Conservation (phyloP, 2,329 filamentous ascomycete genomes). For the Colletotrichum noveboracense region DNA sequence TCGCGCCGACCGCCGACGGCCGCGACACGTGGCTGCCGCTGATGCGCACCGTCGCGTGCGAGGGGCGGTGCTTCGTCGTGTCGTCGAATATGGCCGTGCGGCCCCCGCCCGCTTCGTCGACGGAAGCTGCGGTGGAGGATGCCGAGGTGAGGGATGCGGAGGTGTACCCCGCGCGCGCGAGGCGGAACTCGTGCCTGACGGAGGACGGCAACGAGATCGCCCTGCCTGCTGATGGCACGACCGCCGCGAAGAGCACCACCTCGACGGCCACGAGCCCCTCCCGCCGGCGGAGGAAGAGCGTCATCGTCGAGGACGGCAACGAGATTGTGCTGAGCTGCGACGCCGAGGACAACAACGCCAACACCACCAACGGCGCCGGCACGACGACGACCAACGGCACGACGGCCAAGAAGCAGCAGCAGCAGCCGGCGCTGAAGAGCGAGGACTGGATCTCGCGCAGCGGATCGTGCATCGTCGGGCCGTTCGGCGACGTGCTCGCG, state of each 20-base stretch:
- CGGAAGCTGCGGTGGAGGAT: background rate
- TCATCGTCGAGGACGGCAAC: conserved; percentile 60
- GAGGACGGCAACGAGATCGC: conserved; percentile 55
- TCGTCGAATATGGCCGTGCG: conserved; percentile 84
- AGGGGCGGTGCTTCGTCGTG: conserved; percentile 85
- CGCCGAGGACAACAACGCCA: conserved; percentile 16
- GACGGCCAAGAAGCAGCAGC: background rate
- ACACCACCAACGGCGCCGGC: conserved; percentile 6
- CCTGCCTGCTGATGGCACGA: conserved; percentile 35
- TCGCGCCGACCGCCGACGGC: conserved; percentile 87
- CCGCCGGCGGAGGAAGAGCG: conserved; percentile 40
- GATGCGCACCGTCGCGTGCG: conserved; percentile 82
- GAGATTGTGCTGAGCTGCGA: conserved; percentile 54
- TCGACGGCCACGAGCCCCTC: background rate
- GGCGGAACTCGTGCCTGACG: conserved; percentile 47
- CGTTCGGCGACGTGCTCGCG: conserved; percentile 78
- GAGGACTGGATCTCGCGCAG: conserved; percentile 68
- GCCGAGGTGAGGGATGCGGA: background rate
- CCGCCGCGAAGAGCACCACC: conserved; percentile 16
- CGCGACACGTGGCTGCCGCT: conserved; percentile 82
- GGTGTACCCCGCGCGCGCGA: background rate
- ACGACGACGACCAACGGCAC: background rate
- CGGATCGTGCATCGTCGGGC: conserved; percentile 82
- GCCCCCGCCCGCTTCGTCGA: conserved; percentile 41
- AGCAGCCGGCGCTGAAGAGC: background rate